phyloP scores from a whole-genome alignment of 768 basidiomycete species.

The Leucocoprinus birnbaumii region DNA sequence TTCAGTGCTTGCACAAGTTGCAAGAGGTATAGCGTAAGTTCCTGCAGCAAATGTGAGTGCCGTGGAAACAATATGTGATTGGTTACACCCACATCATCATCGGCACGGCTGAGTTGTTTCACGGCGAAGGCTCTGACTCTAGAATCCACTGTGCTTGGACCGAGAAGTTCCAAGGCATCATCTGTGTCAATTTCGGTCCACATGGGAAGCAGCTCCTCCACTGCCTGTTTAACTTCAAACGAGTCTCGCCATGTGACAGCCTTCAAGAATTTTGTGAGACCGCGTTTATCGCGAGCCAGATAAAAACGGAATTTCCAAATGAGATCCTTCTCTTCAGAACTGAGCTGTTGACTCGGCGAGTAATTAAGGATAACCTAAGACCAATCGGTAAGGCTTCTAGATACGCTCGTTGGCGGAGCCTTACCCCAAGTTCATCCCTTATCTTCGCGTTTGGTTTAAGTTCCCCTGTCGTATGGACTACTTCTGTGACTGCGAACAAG shows the following conservation, averaged over 20 bases:
- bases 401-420: conserved; percentile 17
- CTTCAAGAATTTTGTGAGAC: conserved; percentile 96
- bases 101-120: conserved; percentile 83
- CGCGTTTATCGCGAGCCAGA: conserved; percentile 85
- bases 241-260: conserved; percentile 97
- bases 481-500: conserved; percentile 93
- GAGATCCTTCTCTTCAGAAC: conserved; percentile 90
- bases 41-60: conserved; percentile 44
- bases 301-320: conserved; percentile 99
- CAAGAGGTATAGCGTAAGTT: conserved; percentile 86
- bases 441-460: conserved; percentile 97
- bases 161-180: conserved; percentile 92
- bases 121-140: conserved; percentile 94
- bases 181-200: conserved; percentile 98
- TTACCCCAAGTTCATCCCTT: conserved; percentile 86
- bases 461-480: conserved; percentile 91
- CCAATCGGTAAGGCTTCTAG: not conserved
- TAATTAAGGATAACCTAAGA: conserved; percentile 84
- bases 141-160: conserved; percentile 87
- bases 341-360: conserved; percentile 83
- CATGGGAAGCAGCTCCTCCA: conserved; percentile 90
- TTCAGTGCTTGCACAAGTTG: conserved; percentile 98
- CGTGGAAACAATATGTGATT: not conserved
- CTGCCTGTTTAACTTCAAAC: conserved; percentile 95
- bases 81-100: conserved; percentile 64